A percentile compares a stretch with the other conserved stretches of the same genome.
phyloP scores from a whole-genome alignment of 192 early-diverging fungal species.

The Backusella parvicylindrica region DNA sequence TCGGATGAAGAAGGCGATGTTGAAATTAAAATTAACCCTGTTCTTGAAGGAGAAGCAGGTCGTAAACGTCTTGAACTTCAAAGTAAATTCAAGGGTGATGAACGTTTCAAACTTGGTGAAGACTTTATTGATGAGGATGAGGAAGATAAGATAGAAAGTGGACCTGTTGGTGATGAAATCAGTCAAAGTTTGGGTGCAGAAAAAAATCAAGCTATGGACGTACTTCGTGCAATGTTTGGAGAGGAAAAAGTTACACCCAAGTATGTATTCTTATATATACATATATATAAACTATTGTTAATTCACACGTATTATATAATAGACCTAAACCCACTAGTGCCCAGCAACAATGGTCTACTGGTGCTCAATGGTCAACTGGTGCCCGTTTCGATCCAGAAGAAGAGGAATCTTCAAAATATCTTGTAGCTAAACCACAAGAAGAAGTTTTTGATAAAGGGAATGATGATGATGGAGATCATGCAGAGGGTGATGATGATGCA shows the following conservation, averaged over 20 bases:
- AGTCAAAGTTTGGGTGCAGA: slow-evolving; percentile 35
- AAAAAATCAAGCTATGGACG: slow-evolving; percentile 45
- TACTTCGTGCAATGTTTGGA: slow-evolving; percentile 51
- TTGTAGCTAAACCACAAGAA: neutral
- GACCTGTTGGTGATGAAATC: slow-evolving; percentile 32
- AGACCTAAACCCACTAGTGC: neutral
- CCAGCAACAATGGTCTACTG: neutral
- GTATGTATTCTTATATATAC: slow-evolving; percentile 2
- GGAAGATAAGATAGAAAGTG: slow-evolving; percentile 7
- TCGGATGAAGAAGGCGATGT: slow-evolving; percentile 26
- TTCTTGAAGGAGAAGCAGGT: slow-evolving; percentile 49
- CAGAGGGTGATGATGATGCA: neutral
- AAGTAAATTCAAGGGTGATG: slow-evolving; percentile 44
- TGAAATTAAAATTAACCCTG: slow-evolving; percentile 45
- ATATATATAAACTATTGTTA: neutral
- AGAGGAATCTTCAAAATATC: slow-evolving; percentile 19
- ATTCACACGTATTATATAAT: neutral
- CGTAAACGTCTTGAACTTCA: slow-evolving; percentile 45
- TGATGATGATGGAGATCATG: neutral
- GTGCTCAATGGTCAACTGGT: slow-evolving; percentile 20
- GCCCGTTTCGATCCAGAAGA: slow-evolving; percentile 53
- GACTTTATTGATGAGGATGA: slow-evolving; percentile 46
- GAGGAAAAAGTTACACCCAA: slow-evolving; percentile 12
- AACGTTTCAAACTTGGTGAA: slow-evolving; percentile 47
- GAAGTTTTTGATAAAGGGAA: neutral